A percentile compares a stretch with the other conserved stretches of the same genome.
Evolutionary conservation across 2,329 filamentous ascomycete species (phyloP).

Genomic region (Colletotrichum navitas): DNA sequence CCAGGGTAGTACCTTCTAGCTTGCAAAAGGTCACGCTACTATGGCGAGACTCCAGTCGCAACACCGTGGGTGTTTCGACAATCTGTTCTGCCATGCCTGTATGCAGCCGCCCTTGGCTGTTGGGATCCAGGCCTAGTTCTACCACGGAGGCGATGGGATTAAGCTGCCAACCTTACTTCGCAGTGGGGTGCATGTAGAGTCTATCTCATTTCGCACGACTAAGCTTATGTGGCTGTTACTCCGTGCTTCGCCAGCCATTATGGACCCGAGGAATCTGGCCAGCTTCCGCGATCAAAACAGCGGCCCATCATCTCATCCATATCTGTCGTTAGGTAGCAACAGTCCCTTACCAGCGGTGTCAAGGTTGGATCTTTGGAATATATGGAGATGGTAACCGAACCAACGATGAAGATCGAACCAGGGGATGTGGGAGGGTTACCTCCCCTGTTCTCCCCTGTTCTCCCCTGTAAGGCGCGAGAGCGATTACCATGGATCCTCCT

Average conservation of each 20-base stretch:
- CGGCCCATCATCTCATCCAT: no score
- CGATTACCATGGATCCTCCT: not conserved
- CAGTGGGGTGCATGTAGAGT: constrained; percentile 37
- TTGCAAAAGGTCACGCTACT: not conserved
- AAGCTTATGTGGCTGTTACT: no score
- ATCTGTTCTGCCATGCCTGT: not conserved
- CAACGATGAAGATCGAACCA: not conserved
- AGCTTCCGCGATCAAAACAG: not conserved
- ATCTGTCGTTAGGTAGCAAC: not conserved
- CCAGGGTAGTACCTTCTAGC: not conserved
- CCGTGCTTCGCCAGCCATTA: not conserved
- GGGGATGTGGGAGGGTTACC: not conserved
- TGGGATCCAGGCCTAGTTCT: not conserved
- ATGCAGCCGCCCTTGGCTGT: not conserved
- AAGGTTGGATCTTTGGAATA: not conserved
- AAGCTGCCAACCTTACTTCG: no score
- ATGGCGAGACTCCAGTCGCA: not conserved
- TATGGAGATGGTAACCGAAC: not conserved
- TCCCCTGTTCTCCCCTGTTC: not conserved
- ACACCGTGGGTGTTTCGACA: no score
- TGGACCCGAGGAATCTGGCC: not conserved
- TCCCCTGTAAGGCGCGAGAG: not conserved
- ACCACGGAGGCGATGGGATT: not conserved
- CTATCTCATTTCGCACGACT: not conserved
- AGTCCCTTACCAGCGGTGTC: not conserved